A percentile compares a stretch with the other conserved stretches of the same genome.
These are phyloP conservation scores for Botryotinia calthae DNA, from an alignment of 2,329 filamentous ascomycete species.

Conservation along the genomic window DNA sequence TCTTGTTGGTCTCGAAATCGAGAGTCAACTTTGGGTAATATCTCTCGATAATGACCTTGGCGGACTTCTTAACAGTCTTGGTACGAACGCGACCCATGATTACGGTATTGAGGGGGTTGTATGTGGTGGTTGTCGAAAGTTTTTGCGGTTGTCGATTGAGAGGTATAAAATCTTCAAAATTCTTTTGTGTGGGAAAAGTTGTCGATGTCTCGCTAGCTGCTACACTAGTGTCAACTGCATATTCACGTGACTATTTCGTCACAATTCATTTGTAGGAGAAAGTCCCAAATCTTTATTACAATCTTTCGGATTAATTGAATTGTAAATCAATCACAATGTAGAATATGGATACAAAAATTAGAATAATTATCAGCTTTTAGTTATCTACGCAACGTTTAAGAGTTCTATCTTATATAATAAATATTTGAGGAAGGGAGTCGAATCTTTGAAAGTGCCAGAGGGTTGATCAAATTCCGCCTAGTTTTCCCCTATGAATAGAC, in stretches of 20 bases:
- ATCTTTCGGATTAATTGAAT: not conserved
- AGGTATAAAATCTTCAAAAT: conserved; percentile 1
- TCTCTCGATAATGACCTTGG: conserved; percentile 99
- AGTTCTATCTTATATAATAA: too few species aligned
- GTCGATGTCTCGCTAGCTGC: conserved; percentile 15
- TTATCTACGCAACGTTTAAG: not conserved
- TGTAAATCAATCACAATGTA: not conserved
- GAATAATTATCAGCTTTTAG: not conserved
- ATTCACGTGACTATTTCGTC: not conserved
- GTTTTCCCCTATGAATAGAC: not conserved
- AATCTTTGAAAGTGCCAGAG: not conserved
- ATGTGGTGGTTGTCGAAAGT: conserved; percentile 20
- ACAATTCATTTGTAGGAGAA: not conserved
- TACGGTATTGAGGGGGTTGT: conserved; percentile 32
- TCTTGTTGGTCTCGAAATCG: conserved; percentile 99
- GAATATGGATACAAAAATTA: fast-evolving
- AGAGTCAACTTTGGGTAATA: conserved; percentile 98
- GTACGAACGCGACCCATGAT: conserved; percentile 46
- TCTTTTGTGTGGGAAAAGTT: conserved; percentile 22
- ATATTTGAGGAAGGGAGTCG: too few species aligned
- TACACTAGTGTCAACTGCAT: not conserved
- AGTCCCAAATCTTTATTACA: not conserved
- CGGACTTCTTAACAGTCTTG: conserved; percentile 52
- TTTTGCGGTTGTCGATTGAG: conserved; percentile 18
- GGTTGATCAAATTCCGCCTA: not conserved